Conservation (phyloP, 2,329 filamentous ascomycete genomes). For the Colletotrichum endophyticum region DNA sequence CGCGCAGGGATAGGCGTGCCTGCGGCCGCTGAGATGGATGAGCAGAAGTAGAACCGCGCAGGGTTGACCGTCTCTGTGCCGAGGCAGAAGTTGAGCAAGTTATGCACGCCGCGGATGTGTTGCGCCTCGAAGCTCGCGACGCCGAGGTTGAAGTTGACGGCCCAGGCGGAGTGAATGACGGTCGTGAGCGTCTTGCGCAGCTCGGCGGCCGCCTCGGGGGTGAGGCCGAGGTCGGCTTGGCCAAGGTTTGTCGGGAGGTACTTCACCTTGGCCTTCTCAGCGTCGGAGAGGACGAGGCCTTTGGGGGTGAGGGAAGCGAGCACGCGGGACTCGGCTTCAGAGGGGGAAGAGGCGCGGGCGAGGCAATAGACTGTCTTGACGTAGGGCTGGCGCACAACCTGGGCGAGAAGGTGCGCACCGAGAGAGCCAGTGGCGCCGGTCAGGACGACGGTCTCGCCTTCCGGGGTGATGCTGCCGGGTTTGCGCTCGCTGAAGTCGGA, state of each 20-base stretch:
- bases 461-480: slow-evolving; percentile 25
- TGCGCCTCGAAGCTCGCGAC: slow-evolving; percentile 51
- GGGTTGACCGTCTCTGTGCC: slow-evolving; percentile 33
- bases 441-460: slow-evolving; percentile 45
- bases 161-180: slow-evolving; percentile 57
- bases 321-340: slow-evolving; percentile 34
- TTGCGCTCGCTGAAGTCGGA: slow-evolving; percentile 32
- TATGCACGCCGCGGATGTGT: slow-evolving; percentile 49
- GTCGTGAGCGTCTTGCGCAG: slow-evolving; percentile 38
- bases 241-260: slow-evolving; percentile 46
- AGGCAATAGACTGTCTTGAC: slow-evolving; percentile 57
- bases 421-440: slow-evolving; percentile 68
- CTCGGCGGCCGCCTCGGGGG: slow-evolving; percentile 25
- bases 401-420: slow-evolving; percentile 61
- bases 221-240: slow-evolving; percentile 43
- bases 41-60: slow-evolving; percentile 48
- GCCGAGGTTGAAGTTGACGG: slow-evolving; percentile 59
- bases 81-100: slow-evolving; percentile 47
- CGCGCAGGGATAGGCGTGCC: slow-evolving; percentile 39
- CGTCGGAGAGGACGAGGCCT: slow-evolving; percentile 39
- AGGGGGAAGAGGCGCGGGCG: slow-evolving; percentile 45
- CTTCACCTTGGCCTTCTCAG: slow-evolving; percentile 36
- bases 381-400: slow-evolving; percentile 62
- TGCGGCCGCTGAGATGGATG: slow-evolving; percentile 46
- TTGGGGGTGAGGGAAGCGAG: slow-evolving; percentile 32